These are phyloP conservation scores for Scolecobasidium constrictum DNA, from an alignment of 2,329 filamentous ascomycete species.

Conservation along the genomic window DNA sequence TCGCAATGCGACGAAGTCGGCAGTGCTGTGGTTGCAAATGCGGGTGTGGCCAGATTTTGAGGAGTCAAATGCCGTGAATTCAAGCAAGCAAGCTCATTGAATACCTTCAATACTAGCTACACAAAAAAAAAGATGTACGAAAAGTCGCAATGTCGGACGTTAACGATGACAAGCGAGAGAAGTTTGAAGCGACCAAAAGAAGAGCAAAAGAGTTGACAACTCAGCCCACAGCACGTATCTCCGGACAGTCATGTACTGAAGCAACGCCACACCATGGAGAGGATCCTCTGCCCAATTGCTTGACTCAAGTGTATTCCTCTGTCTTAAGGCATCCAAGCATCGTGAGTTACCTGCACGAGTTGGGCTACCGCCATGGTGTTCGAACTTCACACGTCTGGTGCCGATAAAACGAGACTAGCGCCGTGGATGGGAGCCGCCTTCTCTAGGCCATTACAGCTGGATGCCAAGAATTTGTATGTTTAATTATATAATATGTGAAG, in stretches of 20 bases:
- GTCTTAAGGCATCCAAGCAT: conserved; percentile 10
- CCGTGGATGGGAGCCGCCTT: background rate
- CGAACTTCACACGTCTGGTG: conserved; percentile 9
- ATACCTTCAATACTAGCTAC: background rate
- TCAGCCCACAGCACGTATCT: background rate
- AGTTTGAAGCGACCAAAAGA: too few relatives aligned
- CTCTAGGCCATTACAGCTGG: background rate
- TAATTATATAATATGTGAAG: too few relatives aligned
- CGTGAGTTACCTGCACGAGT: conserved; percentile 11
- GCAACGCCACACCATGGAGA: conserved; percentile 10
- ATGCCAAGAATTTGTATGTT: too few relatives aligned
- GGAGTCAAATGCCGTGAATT: too few relatives aligned
- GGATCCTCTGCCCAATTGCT: conserved; percentile 12
- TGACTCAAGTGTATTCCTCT: conserved; percentile 11
- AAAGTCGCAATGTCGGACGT: too few relatives aligned
- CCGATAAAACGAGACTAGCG: background rate
- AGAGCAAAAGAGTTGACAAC: conserved; percentile 8
- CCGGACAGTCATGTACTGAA: conserved; percentile 6
- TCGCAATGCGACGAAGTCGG: too few relatives aligned
- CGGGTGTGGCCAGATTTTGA: background rate
- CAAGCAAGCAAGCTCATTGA: too few relatives aligned
- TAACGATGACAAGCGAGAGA: too few relatives aligned
- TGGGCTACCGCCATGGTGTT: conserved; percentile 8
- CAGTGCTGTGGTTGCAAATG: background rate
- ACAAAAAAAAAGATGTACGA: background rate